phyloP scores from a whole-genome alignment of 1,284 basidiomycete species.

The Pseudozyma hubeiensis region DNA sequence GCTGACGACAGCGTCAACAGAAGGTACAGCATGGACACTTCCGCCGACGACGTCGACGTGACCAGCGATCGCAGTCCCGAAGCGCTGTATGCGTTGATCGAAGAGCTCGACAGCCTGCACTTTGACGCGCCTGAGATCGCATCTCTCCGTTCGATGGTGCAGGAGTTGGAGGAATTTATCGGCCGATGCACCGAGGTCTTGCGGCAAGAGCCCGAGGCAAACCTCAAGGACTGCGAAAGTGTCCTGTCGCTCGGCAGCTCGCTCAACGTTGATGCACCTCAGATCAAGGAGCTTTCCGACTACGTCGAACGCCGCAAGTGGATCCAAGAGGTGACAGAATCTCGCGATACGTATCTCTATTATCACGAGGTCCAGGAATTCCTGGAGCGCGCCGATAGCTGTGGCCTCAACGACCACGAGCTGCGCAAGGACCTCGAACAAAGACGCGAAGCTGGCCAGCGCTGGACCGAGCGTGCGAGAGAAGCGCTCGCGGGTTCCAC shows the following conservation, averaged over 20 bases:
- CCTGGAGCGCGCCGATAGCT: constrained; percentile 76
- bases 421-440: constrained; percentile 40
- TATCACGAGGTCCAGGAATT: constrained; percentile 74
- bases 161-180: constrained; percentile 76
- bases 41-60: constrained; percentile 28
- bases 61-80: constrained; percentile 44
- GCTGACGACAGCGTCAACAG: constrained; percentile 27
- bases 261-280: constrained; percentile 81
- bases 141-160: constrained; percentile 74
- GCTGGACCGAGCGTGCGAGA: constrained; percentile 43
- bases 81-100: constrained; percentile 72
- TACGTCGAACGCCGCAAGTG: constrained; percentile 80
- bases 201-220: constrained; percentile 15
- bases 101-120: constrained; percentile 79
- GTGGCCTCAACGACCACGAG: constrained; percentile 73
- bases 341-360: constrained; percentile 67
- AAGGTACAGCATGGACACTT: constrained; percentile 24
- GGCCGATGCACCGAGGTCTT: constrained; percentile 72
- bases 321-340: constrained; percentile 71
- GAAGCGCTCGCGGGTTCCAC: constrained; percentile 17
- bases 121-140: constrained; percentile 82
- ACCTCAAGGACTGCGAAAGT: constrained; percentile 76
- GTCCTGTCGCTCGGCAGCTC: constrained; percentile 78
- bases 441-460: constrained; percentile 39
- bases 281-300: constrained; percentile 79